These are phyloP conservation scores for Thalia dealbata DNA, from an alignment of 176 grass and related monocot genomes.

Conservation along the genomic window DNA sequence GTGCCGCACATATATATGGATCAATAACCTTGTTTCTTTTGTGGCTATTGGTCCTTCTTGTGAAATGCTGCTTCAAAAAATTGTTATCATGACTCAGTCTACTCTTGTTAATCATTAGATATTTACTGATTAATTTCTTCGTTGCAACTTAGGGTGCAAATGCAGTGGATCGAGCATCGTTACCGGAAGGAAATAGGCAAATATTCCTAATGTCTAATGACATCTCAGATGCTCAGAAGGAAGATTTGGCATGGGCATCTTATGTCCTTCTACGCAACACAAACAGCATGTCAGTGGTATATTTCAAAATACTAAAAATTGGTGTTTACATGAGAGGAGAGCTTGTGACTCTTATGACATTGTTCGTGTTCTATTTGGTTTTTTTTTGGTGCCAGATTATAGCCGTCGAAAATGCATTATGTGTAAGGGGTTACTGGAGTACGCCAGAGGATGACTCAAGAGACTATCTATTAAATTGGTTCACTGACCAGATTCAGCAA, in stretches of 20 bases:
- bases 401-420: constrained; percentile 41
- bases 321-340: not conserved
- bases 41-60: not conserved
- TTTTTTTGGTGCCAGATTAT: constrained; percentile 49
- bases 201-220: constrained; percentile 63
- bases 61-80: not conserved
- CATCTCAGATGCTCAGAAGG: constrained; percentile 37
- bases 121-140: not conserved
- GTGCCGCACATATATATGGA: no score
- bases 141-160: constrained; percentile 47
- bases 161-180: constrained; percentile 39
- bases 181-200: constrained; percentile 61
- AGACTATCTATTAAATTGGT: constrained; percentile 49
- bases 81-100: not conserved
- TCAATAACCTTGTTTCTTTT: not conserved
- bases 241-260: constrained; percentile 75
- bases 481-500: constrained; percentile 55
- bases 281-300: constrained; percentile 81
- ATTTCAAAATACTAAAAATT: constrained; percentile 5
- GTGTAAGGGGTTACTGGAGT: constrained; percentile 81
- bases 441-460: constrained; percentile 49
- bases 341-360: not conserved
- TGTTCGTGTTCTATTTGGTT: constrained; percentile 6
- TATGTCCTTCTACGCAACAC: constrained; percentile 73
- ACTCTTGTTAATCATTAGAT: no score